phyloP scores from a whole-genome alignment of 768 basidiomycete species.

The Chalciporus pseudorubinellus region DNA sequence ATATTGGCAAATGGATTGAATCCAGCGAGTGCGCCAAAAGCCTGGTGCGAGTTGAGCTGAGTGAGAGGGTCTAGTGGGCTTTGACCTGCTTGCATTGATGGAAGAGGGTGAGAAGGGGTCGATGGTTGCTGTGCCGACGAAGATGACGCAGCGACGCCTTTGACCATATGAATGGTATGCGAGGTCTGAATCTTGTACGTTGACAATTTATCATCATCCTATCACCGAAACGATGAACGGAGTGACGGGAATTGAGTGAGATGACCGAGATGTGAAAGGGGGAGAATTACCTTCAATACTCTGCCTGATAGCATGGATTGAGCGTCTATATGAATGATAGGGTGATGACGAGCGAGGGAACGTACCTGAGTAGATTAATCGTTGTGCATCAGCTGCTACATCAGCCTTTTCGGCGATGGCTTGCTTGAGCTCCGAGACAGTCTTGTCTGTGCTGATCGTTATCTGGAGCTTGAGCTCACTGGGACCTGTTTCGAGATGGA shows the following conservation, averaged over 20 bases:
- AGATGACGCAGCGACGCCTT: too few relatives aligned
- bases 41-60: background rate
- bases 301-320: slow-evolving; percentile 43
- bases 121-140: background rate
- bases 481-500: slow-evolving; percentile 53
- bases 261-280: background rate
- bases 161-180: background rate
- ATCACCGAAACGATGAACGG: too few relatives aligned
- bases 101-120: background rate
- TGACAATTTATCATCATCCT: background rate
- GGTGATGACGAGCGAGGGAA: background rate
- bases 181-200: background rate
- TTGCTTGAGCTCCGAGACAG: slow-evolving; percentile 87
- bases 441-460: slow-evolving; percentile 75
- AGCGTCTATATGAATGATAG: background rate
- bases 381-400: slow-evolving; percentile 82
- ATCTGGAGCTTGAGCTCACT: slow-evolving; percentile 93
- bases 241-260: too few relatives aligned
- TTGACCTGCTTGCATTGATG: background rate
- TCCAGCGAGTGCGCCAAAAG: background rate
- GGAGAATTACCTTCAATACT: slow-evolving; percentile 60
- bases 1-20: slow-evolving; percentile 65
- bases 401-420: slow-evolving; percentile 84
- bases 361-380: slow-evolving; percentile 88
- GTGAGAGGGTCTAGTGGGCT: background rate